Conservation (phyloP, 495 filamentous ascomycete genomes). For the Sporormia fimetaria region DNA sequence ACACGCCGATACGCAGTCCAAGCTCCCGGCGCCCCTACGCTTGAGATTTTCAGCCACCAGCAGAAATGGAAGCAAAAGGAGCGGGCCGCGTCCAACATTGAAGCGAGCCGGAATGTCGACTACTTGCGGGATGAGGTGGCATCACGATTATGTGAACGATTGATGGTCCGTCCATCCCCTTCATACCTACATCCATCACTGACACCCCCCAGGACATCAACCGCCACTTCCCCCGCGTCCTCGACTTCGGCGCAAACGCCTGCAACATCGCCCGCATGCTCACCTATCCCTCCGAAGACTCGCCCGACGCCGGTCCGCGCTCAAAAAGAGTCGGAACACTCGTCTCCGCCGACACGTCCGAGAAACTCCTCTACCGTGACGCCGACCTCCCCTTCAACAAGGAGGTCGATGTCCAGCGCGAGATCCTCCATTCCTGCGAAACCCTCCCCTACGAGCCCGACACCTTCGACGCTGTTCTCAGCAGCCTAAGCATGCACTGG, state of each 20-base stretch:
- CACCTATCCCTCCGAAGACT: constrained; percentile 45
- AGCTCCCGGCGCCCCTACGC: constrained; percentile 58
- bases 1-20: constrained; percentile 59
- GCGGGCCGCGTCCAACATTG: constrained; percentile 59
- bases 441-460: constrained; percentile 64
- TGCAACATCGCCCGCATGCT: constrained; percentile 85
- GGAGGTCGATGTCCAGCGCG: constrained; percentile 54
- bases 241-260: constrained; percentile 91
- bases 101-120: constrained; percentile 66
- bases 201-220: constrained; percentile 65
- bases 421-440: constrained; percentile 57
- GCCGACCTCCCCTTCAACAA: constrained; percentile 62
- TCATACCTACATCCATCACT: constrained; percentile 8
- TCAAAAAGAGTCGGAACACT: constrained; percentile 55
- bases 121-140: constrained; percentile 92
- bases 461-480: constrained; percentile 79
- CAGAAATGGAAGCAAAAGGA: constrained; percentile 86
- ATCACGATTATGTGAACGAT: constrained; percentile 67
- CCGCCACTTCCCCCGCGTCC: constrained; percentile 66
- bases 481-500: constrained; percentile 87
- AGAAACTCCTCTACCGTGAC: constrained; percentile 71
- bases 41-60: constrained; percentile 83
- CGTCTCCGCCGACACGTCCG: constrained; percentile 70
- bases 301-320: constrained; percentile 49
- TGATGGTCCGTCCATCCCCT: constrained; percentile 48